Conservation (phyloP, 768 basidiomycete species). For the Kwoniella botswanensis region DNA sequence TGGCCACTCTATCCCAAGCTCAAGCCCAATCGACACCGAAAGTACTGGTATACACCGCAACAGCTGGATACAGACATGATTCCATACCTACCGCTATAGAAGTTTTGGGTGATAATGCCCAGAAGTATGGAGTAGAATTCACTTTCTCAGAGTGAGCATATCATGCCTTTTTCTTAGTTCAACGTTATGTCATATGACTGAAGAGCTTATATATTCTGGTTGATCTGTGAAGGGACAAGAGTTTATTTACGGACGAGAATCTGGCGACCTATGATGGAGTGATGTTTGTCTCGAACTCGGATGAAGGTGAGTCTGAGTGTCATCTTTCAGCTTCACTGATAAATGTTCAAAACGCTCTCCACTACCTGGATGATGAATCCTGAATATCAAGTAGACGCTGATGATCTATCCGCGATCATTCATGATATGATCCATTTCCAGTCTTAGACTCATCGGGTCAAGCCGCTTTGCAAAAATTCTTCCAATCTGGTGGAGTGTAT, state of each 20-base stretch:
- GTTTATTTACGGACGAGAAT: constrained; percentile 65
- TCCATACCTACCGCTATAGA: constrained; percentile 74
- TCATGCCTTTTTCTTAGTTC: neutral
- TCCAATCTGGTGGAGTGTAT: constrained; percentile 73
- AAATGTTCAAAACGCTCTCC: neutral
- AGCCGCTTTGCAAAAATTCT: constrained; percentile 68
- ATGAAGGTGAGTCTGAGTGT: constrained; percentile 64
- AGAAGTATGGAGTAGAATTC: constrained; percentile 65
- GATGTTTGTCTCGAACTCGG: constrained; percentile 70
- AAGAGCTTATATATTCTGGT: no score
- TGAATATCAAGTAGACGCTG: neutral
- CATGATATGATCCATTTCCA: constrained; percentile 35
- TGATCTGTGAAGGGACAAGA: constrained; percentile 59
- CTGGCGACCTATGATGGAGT: constrained; percentile 69
- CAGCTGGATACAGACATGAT: constrained; percentile 71
- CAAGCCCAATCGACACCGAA: constrained; percentile 28
- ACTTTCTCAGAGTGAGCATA: constrained; percentile 65
- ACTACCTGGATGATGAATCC: no score
- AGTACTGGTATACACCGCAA: constrained; percentile 70
- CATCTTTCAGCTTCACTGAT: neutral
- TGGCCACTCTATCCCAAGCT: constrained; percentile 8
- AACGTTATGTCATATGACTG: no score
- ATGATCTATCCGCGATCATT: neutral
- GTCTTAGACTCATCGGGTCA: constrained; percentile 70
- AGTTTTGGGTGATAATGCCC: constrained; percentile 62